Evolutionary conservation across 2,329 filamentous ascomycete species (phyloP).

Genomic region (Passalora sequoiae): DNA sequence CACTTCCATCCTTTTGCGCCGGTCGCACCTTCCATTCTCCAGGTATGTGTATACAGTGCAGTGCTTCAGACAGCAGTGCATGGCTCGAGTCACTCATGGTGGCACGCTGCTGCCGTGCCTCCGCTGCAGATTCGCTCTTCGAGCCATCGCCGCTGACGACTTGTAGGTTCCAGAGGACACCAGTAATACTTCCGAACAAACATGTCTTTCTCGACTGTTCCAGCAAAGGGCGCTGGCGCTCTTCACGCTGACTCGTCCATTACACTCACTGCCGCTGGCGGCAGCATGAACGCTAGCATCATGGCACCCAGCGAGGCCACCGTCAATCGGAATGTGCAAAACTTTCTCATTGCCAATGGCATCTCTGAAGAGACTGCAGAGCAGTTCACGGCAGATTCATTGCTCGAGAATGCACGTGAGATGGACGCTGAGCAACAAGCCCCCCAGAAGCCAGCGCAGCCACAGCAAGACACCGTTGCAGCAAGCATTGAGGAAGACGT

Average conservation of each 20-base stretch:
- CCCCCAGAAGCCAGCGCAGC: no score
- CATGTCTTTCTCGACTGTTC: background rate
- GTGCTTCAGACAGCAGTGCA: no score
- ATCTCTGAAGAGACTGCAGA: background rate
- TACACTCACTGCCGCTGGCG: background rate
- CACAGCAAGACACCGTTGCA: no score
- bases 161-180: no score
- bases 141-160: no score
- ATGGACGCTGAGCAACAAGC: no score
- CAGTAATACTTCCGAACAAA: no score
- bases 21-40: background rate
- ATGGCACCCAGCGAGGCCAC: background rate
- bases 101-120: no score
- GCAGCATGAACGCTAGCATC: background rate
- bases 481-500: no score
- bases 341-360: background rate
- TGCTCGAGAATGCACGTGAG: background rate
- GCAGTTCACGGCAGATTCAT: slow-evolving; percentile 2
- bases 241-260: background rate
- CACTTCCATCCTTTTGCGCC: background rate
- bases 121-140: no score
- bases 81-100: no score
- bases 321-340: background rate
- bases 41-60: no score
- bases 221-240: background rate